phyloP scores from a whole-genome alignment of 345 rosid species.

The Dovyalis caffra region DNA sequence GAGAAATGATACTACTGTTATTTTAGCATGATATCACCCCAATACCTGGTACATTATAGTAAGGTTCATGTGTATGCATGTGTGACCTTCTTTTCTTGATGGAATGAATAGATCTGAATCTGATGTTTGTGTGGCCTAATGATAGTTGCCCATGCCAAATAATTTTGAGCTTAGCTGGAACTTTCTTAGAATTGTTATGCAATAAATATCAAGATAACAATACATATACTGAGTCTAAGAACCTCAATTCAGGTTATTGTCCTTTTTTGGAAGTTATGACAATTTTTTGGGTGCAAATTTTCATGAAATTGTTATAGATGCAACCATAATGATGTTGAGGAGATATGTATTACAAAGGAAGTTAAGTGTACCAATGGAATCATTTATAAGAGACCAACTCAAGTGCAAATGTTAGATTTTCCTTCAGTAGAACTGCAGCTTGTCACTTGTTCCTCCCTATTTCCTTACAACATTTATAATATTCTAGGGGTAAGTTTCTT shows the following conservation, averaged over 20 bases:
- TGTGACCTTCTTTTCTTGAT: constrained; percentile 4
- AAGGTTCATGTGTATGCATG: background rate
- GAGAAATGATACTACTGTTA: background rate
- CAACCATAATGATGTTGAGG: background rate
- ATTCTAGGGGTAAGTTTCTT: background rate
- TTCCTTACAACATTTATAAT: too few relatives aligned
- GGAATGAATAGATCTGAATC: constrained; percentile 8
- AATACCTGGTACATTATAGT: constrained; percentile 1
- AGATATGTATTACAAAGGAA: background rate
- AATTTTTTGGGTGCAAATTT: background rate
- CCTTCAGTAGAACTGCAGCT: background rate
- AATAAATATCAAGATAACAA: background rate
- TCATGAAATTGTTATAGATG: constrained; percentile 3
- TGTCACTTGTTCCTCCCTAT: too few relatives aligned
- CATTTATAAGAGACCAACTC: background rate
- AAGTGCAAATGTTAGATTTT: background rate
- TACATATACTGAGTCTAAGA: background rate
- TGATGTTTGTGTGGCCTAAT: background rate
- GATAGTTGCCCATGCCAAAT: background rate
- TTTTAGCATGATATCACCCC: background rate
- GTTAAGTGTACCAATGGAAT: background rate
- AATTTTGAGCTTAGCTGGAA: background rate
- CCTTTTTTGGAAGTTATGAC: background rate
- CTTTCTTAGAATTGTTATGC: background rate
- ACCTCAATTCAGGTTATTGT: background rate